Base-by-base conservation (phyloP, 2,329 filamentous ascomycete genomes). In the Anisogramma anomala region DNA sequence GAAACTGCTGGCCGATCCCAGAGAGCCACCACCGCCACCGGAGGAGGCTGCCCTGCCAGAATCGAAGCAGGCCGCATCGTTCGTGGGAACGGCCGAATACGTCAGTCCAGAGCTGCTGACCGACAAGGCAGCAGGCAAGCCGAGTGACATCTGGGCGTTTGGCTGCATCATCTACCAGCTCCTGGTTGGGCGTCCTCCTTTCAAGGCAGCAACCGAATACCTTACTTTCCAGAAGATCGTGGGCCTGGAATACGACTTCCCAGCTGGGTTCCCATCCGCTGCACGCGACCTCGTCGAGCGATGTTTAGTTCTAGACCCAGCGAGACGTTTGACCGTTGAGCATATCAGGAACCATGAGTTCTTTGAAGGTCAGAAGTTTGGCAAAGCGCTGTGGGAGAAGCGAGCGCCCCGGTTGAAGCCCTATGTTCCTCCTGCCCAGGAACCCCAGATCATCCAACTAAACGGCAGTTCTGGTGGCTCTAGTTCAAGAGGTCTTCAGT, bases 191-290 rank as follows among this genome's bases (percentile, higher is more conserved):
- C 72, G 91, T 46, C 91, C 91, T 5, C 91, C 91, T 0, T 98
- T 98, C 68, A 98, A 98, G 60, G 91, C 84, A 30, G 83, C 74
- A 11, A 95, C 94, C 51, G 91, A 98, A 58, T 98, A 96, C 55
- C 72, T 91, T 56, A 98, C 91, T 0, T 98, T 98, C 57, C 91
- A 98, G 59, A 98, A 96, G 63, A 98, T 98, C 56, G 85, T 98
- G 39, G 82, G 75, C 23, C 69, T 98, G 32, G 89, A 98, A 41
- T 98, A 96, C 57, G 82, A 89, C 33, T 98, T 96, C 49, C 91
- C 91, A 0, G 64, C 76, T 20, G 87, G 86, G 1, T 98, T 98
- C 52, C 91, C 91, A 2, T 68, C 79, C 4, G 75, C 86, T 2
- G 91, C 91, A 15, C 79, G 80, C 46, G 91, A 98, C 59, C 68